Conservation (phyloP, 305 asterid species). For the Ilex paraguariensis region DNA sequence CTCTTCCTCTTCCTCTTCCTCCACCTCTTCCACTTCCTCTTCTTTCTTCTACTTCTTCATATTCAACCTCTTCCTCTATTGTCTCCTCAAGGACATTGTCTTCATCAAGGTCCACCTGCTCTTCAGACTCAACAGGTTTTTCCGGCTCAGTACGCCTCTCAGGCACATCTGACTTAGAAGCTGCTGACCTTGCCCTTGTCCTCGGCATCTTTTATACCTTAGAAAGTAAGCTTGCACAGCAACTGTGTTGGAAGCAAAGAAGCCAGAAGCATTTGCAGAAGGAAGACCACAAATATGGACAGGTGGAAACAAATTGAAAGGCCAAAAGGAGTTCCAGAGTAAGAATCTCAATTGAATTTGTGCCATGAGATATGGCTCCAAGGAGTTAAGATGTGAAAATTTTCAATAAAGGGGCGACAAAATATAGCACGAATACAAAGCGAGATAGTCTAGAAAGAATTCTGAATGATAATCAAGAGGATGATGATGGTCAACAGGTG, state of each 20-base stretch:
- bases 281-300: conserved; percentile 73
- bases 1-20: conserved; percentile 55
- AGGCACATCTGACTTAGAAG: conserved; percentile 45
- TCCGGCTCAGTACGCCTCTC: conserved; percentile 27
- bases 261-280: conserved; percentile 83
- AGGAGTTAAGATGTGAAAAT: conserved; percentile 57
- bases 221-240: conserved; percentile 53
- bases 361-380: conserved; percentile 72
- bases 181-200: conserved; percentile 58
- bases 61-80: conserved; percentile 72
- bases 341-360: conserved; percentile 60
- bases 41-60: conserved; percentile 91
- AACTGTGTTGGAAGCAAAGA: conserved; percentile 70
- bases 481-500: conserved; percentile 56
- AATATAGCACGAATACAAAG: conserved; percentile 39
- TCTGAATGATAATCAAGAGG: conserved; percentile 47
- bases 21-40: conserved; percentile 67
- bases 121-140: conserved; percentile 53
- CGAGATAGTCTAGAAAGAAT: conserved; percentile 64
- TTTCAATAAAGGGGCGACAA: conserved; percentile 41
- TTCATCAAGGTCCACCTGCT: conserved; percentile 51
- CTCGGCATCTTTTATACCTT: conserved; percentile 83
- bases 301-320: conserved; percentile 66
- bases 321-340: conserved; percentile 68
- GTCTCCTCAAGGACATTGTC: conserved; percentile 64